Evolutionary conservation across 1,284 basidiomycete genomes (phyloP).

Genomic region (Chalciporus piperatoides): DNA sequence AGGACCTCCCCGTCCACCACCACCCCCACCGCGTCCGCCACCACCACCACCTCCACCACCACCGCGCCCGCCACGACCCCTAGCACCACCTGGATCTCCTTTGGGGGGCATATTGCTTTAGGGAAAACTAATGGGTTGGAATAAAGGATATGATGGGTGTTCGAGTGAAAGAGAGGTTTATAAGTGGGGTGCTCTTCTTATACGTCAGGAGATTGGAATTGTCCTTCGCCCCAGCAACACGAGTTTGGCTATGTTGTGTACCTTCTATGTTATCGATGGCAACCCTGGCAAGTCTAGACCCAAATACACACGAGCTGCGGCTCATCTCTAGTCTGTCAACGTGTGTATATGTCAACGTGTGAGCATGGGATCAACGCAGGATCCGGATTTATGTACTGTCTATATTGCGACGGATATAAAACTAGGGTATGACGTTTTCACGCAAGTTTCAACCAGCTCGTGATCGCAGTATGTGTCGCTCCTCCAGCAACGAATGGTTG

Average conservation of each 20-base stretch:
- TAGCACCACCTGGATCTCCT: constrained; percentile 21
- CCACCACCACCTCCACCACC: constrained; percentile 1
- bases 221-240: background rate
- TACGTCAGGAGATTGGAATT: constrained; percentile 9
- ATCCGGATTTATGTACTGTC: background rate
- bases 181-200: constrained; percentile 19
- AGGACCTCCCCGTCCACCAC: constrained; percentile 27
- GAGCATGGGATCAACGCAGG: constrained; percentile 2
- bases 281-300: background rate
- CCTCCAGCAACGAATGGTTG: constrained; percentile 61
- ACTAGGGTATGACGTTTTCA: constrained; percentile 6
- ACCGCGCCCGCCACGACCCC: constrained; percentile 24
- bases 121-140: background rate
- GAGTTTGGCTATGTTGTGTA: constrained; percentile 33
- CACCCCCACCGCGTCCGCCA: constrained; percentile 22
- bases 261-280: constrained; percentile 26
- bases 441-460: constrained; percentile 53
- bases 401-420: background rate
- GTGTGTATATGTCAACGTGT: background rate
- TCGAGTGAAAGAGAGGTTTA: constrained; percentile 14
- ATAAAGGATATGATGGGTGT: constrained; percentile 19
- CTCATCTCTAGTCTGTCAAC: background rate
- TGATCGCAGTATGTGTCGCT: constrained; percentile 53
- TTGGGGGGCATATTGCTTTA: constrained; percentile 27
- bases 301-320: background rate